Evolutionary conservation across 179 eudicot genomes (phyloP).

Genomic region (Amaranthus tricolor): DNA sequence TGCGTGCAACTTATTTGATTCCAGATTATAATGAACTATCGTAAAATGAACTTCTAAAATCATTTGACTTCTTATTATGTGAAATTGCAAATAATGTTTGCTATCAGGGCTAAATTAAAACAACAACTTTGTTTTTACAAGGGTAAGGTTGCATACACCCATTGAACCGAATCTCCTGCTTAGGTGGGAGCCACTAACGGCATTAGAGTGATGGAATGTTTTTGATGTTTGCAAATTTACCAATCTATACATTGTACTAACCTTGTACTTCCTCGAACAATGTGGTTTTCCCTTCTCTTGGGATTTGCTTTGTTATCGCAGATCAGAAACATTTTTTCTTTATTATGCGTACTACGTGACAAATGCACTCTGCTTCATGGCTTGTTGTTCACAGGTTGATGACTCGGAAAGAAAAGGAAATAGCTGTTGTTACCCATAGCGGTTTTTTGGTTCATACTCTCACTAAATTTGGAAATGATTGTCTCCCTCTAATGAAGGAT

Average conservation of each 20-base stretch:
- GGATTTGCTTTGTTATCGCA: not conserved
- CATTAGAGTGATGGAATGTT: no score
- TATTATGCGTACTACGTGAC: not conserved
- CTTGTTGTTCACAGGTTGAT: constrained; percentile 48
- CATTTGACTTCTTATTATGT: no score
- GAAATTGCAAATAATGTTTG: no score
- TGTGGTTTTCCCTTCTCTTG: not conserved
- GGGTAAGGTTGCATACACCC: not conserved
- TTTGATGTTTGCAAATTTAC: no score
- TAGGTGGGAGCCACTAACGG: no score
- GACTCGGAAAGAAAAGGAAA: constrained; percentile 83
- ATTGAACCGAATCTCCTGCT: no score
- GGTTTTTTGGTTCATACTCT: constrained; percentile 81
- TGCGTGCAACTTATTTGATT: no score
- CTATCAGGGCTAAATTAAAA: no score
- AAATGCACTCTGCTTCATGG: constrained; percentile 1
- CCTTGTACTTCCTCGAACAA: not conserved
- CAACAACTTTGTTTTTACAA: not conserved
- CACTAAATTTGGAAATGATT: constrained; percentile 55
- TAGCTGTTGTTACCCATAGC: constrained; percentile 93
- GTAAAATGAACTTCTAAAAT: no score
- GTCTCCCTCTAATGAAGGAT: constrained; percentile 63
- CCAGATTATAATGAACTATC: no score
- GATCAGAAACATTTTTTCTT: not conserved
- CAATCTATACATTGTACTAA: not conserved